Conservation (phyloP, 306 rosid species). For the Cucurbita argyrosperma region DNA sequence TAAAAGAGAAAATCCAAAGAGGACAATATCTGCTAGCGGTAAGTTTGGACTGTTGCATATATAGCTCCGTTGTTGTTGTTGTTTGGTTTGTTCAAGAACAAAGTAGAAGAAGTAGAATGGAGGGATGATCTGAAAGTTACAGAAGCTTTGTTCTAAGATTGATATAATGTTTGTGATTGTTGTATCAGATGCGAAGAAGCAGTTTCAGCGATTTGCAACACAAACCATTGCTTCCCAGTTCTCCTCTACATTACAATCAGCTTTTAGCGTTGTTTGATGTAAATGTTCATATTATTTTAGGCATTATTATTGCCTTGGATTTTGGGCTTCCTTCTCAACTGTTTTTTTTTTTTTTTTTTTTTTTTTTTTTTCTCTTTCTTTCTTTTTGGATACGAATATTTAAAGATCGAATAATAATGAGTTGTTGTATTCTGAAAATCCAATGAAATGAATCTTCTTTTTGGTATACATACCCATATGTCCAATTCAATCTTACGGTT, state of each 20-base stretch:
- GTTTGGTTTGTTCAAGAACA: no score
- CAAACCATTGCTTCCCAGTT: conserved; percentile 67
- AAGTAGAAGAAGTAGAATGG: no score
- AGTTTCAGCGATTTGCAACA: conserved; percentile 81
- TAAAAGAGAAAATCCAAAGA: no score
- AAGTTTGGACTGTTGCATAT: no score
- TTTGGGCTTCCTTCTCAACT: neutral
- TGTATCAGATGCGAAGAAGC: conserved; percentile 76
- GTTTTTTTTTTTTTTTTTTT: neutral
- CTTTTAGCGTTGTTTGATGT: conserved; percentile 58
- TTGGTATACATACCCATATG: no score
- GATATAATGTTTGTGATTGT: neutral
- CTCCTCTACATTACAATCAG: conserved; percentile 70
- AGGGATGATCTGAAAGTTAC: no score
- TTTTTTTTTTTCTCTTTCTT: no score
- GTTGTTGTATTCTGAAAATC: neutral
- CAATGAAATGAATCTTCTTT: neutral
- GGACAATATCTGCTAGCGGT: no score
- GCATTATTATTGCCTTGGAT: neutral
- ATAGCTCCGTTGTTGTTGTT: no score
- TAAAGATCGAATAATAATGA: neutral
- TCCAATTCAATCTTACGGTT: no score
- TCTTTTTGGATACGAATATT: neutral
- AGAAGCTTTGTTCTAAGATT: neutral
- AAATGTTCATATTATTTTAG: conserved; percentile 3